These are phyloP conservation scores for Trichomonascaceae sp. DNA, from an alignment of 1,139 yeast species.

Conservation along the genomic window DNA sequence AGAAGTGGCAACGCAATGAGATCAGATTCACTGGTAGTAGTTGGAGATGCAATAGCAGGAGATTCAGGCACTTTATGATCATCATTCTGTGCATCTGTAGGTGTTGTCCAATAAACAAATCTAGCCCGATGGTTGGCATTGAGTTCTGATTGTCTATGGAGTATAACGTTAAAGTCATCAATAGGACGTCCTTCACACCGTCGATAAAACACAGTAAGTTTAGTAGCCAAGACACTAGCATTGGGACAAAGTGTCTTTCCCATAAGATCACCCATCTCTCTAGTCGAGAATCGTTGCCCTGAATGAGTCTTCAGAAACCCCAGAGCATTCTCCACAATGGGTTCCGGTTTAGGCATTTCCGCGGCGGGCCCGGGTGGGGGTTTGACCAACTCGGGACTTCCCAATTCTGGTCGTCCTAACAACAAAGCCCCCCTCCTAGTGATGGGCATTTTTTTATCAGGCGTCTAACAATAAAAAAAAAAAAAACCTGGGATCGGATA, in stretches of 20 bases:
- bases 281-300: neutral
- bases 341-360: neutral
- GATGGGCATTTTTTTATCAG: neutral
- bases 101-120: constrained; percentile 6
- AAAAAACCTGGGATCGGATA: neutral
- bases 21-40: neutral
- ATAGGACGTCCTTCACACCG: constrained; percentile 1
- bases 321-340: neutral
- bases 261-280: constrained; percentile 1
- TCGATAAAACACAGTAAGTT: constrained; percentile 3
- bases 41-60: neutral
- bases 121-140: neutral
- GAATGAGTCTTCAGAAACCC: neutral
- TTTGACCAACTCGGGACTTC: neutral
- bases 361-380: neutral
- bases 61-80: neutral
- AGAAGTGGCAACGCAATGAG: neutral
- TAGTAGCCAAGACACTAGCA: constrained; percentile 5
- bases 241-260: constrained; percentile 5
- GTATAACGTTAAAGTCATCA: neutral
- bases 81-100: neutral
- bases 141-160: neutral
- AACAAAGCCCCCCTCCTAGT: neutral
- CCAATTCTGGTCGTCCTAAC: neutral
- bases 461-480: neutral